Conservation (phyloP, 2,329 filamentous ascomycete genomes). For the Hypoxylon sp. region DNA sequence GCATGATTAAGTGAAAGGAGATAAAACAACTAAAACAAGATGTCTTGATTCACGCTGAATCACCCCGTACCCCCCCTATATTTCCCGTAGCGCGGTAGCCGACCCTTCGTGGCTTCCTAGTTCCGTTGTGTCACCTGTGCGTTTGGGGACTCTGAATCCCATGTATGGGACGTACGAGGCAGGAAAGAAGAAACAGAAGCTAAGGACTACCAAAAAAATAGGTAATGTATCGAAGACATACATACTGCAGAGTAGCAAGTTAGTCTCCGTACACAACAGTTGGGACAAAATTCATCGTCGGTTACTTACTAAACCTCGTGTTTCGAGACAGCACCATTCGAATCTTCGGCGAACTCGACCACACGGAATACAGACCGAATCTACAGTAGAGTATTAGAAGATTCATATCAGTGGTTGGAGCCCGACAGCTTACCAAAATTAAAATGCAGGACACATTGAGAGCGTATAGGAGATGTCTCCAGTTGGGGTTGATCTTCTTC, state of each 20-base stretch:
- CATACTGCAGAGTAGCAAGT: slow-evolving; percentile 28
- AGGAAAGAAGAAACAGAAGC: slow-evolving; percentile 53
- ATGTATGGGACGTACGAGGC: slow-evolving; percentile 53
- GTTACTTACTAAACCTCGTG: slow-evolving; percentile 54
- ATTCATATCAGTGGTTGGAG: not conserved
- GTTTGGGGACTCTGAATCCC: slow-evolving; percentile 52
- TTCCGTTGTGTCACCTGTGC: slow-evolving; percentile 18
- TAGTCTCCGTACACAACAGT: slow-evolving; percentile 20
- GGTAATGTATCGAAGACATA: slow-evolving; percentile 56
- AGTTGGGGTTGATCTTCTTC: slow-evolving; percentile 50
- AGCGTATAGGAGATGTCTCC: slow-evolving; percentile 57
- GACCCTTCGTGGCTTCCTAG: slow-evolving; percentile 22
- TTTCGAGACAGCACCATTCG: slow-evolving; percentile 42
- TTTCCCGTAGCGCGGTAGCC: slow-evolving; percentile 20
- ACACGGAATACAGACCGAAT: slow-evolving; percentile 54
- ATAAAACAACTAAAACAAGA: slow-evolving; percentile 4
- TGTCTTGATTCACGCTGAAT: slow-evolving; percentile 3
- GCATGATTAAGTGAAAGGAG: slow-evolving; percentile 1
- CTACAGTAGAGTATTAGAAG: slow-evolving; percentile 39
- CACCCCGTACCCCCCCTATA: slow-evolving; percentile 11
- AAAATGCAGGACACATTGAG: slow-evolving; percentile 52
- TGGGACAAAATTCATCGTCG: not conserved
- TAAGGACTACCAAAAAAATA: slow-evolving; percentile 49
- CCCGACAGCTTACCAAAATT: slow-evolving; percentile 48
- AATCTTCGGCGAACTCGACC: slow-evolving; percentile 52